These are phyloP conservation scores for Fusarium verrucosum DNA, from an alignment of 2,329 filamentous ascomycete genomes.

Conservation along the genomic window DNA sequence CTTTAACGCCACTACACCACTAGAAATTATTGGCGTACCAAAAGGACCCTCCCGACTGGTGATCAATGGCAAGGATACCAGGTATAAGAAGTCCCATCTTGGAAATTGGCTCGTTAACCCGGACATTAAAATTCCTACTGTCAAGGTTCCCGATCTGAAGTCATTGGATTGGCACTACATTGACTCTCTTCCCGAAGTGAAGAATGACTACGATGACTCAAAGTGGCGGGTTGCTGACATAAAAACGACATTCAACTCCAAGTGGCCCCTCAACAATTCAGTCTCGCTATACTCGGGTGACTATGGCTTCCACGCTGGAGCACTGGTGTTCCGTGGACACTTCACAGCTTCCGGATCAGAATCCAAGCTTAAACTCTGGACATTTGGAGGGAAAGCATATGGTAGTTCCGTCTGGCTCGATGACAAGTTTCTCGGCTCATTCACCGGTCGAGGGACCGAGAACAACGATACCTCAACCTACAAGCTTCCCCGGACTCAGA, in stretches of 20 bases:
- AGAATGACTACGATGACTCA: slow-evolving; percentile 72
- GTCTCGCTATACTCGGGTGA: slow-evolving; percentile 74
- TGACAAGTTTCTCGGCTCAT: slow-evolving; percentile 70
- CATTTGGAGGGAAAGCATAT: slow-evolving; percentile 74
- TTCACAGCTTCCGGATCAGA: slow-evolving; percentile 73
- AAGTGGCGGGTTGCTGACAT: slow-evolving; percentile 70
- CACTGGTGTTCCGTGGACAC: slow-evolving; percentile 73
- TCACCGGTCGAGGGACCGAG: slow-evolving; percentile 62
- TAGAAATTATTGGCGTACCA: slow-evolving; percentile 75
- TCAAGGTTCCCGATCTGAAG: slow-evolving; percentile 64
- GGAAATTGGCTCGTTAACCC: slow-evolving; percentile 62
- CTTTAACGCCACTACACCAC: slow-evolving; percentile 71
- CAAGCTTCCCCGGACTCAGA: slow-evolving; percentile 60
- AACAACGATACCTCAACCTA: slow-evolving; percentile 65
- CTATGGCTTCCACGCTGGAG: slow-evolving; percentile 77
- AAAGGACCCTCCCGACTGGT: slow-evolving; percentile 56
- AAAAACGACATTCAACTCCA: slow-evolving; percentile 68
- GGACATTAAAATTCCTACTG: slow-evolving; percentile 60
- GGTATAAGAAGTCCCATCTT: slow-evolving; percentile 51
- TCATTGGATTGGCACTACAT: slow-evolving; percentile 73
- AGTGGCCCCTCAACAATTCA: slow-evolving; percentile 66
- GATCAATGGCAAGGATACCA: slow-evolving; percentile 52
- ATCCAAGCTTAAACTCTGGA: slow-evolving; percentile 63
- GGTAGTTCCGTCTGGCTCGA: slow-evolving; percentile 75
- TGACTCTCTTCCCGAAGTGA: slow-evolving; percentile 76